These are phyloP conservation scores for Eucalyptus lansdowneana DNA, from an alignment of 345 rosid species.

Conservation along the genomic window DNA sequence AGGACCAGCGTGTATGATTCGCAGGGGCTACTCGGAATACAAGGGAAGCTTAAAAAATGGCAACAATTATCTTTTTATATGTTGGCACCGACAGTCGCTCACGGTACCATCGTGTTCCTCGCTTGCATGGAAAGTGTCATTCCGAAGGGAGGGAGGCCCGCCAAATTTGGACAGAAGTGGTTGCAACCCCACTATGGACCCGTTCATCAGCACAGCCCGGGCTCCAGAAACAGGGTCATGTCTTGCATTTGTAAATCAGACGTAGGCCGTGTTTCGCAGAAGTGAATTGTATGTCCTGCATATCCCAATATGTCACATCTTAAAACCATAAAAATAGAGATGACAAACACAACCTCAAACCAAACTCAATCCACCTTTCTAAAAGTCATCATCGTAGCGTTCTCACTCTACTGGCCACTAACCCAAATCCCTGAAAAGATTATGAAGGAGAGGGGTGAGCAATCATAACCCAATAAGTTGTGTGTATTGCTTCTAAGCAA, in stretches of 20 bases:
- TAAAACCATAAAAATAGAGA: background rate
- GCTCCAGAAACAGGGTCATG: background rate
- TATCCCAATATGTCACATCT: background rate
- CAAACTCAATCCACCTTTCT: background rate
- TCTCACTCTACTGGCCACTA: too few species aligned
- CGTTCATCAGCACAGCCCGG: background rate
- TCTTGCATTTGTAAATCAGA: background rate
- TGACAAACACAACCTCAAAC: background rate
- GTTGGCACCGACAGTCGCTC: background rate
- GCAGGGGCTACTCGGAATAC: background rate
- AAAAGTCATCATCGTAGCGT: fast-evolving
- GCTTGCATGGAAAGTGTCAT: background rate
- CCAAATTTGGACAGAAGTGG: background rate
- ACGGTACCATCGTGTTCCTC: background rate
- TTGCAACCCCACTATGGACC: background rate
- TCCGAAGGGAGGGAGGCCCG: background rate
- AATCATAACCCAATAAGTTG: too few species aligned
- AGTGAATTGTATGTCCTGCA: background rate
- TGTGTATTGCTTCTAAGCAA: background rate
- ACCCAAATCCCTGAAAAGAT: background rate
- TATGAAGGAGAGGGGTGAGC: background rate
- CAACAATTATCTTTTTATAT: background rate
- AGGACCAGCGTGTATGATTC: background rate
- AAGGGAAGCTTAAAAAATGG: background rate
- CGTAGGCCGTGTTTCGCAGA: background rate